Evolutionary conservation across 306 rosid genomes (phyloP).

Genomic region (Cucurbita maxima): DNA sequence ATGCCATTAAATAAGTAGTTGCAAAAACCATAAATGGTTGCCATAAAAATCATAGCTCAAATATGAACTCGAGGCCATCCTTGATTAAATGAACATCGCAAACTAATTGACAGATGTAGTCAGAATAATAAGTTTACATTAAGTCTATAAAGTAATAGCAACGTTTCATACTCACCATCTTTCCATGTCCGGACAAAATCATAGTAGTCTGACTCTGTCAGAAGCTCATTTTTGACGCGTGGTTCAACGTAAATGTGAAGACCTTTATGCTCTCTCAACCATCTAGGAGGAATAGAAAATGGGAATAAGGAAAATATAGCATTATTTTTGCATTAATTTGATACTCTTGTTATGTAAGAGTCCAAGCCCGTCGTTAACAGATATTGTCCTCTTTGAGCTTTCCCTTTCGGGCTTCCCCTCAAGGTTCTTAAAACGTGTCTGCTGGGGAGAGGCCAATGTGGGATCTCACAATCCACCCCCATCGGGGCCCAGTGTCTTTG

Average conservation of each 20-base stretch:
- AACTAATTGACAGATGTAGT: not conserved
- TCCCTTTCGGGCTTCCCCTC: too few relatives aligned
- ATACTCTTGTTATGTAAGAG: not conserved
- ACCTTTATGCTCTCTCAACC: conserved; percentile 69
- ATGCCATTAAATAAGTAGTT: not conserved
- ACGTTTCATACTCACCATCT: conserved; percentile 46
- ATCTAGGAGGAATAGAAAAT: conserved; percentile 31
- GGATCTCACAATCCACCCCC: too few relatives aligned
- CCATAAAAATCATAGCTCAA: not conserved
- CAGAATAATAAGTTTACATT: too few relatives aligned
- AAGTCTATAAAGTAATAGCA: too few relatives aligned
- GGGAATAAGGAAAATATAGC: not conserved
- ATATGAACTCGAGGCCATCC: not conserved
- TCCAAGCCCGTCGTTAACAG: too few relatives aligned
- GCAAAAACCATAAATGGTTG: not conserved
- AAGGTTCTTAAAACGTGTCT: too few relatives aligned
- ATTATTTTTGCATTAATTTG: not conserved
- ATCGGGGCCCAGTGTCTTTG: too few relatives aligned
- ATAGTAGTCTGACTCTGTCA: conserved; percentile 60
- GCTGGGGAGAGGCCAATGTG: too few relatives aligned
- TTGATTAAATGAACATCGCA: not conserved
- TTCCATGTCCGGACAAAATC: conserved; percentile 73
- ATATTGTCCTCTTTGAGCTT: too few relatives aligned
- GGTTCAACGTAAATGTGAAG: conserved; percentile 78
- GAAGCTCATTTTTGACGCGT: conserved; percentile 55